Base-by-base conservation (phyloP, 768 basidiomycete species). In the Pluteus cervinus region DNA sequence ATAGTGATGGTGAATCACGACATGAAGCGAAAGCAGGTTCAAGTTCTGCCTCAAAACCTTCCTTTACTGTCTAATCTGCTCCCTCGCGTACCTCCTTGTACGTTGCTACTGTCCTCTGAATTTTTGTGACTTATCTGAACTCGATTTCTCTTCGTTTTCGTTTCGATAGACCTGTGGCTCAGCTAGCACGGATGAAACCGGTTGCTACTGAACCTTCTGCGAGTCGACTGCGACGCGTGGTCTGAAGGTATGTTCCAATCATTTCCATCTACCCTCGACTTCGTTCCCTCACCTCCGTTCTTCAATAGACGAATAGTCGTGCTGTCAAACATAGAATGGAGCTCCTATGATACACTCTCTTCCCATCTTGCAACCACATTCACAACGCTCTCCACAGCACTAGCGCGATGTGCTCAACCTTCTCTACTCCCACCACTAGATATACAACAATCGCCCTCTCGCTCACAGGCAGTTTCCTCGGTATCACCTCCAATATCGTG, bases 301-400 rank as follows among this genome's bases (percentile, higher is more conserved):
- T 22, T 34, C n/a, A n/a, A n/a, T n/a, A n/a, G n/a, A n/a, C n/a
- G 1, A 68, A 60, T 29, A 46, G 72, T 2, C 68, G 73, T 7
- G 69, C 73, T 10, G 56, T 66, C 7, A 86, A 77, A 56, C 74
- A 75, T 45, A 72, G 78, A 9, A 60, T 60, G 4, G 83, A 86
- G 20, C 56, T 87, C 1, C 54, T 79, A 77, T 37, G 86, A 88
- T 50, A 80, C 74, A 1, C 69, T 89, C 14, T 61, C 76, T 0
- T 87, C 81, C 1, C 86, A 89, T 56, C 61, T 88, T 8, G 65
- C 71, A 36, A 84, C 84, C 0, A 86, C 86, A 0, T 88, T 87
- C 52, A 68, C 75, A 7, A 73, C 82, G 0, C 64, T 89, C 4
- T 82, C 85, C 1, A 78, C 78, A 0, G 79, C 86, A 0, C 60